Conservation (phyloP, 768 basidiomycete genomes). For the Mrakia gelida region DNA sequence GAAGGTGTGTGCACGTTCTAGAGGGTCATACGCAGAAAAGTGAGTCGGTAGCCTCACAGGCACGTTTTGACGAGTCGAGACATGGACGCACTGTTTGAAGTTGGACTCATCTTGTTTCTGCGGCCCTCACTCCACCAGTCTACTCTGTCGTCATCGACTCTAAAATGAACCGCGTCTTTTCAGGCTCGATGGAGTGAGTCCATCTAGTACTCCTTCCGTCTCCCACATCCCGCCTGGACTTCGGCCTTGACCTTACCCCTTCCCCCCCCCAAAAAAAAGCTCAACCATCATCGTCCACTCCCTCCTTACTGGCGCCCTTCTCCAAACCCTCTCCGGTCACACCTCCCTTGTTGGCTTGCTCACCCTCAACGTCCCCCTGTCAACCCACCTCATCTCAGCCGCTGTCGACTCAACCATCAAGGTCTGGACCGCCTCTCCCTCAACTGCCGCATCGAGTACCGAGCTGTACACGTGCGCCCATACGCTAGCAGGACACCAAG, state of each 20-base stretch:
- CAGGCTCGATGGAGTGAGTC: neutral
- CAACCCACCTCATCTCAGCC: neutral
- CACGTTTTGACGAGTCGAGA: neutral
- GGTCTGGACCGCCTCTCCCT: slow-evolving; percentile 1
- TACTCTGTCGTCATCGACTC: slow-evolving; percentile 5
- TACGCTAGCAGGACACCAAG: neutral
- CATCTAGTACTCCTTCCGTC: neutral
- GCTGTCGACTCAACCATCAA: neutral
- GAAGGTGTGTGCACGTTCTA: slow-evolving; percentile 71
- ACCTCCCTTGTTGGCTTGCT: neutral
- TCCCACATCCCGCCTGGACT: neutral
- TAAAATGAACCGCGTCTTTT: neutral
- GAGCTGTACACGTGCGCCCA: neutral
- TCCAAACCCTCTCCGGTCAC: neutral
- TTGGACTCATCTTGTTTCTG: neutral
- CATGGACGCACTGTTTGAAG: slow-evolving; percentile 6
- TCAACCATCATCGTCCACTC: neutral
- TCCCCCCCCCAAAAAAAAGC: neutral
- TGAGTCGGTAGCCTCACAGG: slow-evolving; percentile 40
- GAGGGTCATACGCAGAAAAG: slow-evolving; percentile 90
- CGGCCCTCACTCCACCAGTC: neutral
- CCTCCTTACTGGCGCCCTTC: neutral
- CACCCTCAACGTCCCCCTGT: neutral
- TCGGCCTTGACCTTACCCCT: neutral
- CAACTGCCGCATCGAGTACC: neutral